A percentile compares a stretch with the other conserved stretches of the same genome.
Conservation (phyloP, 164 flowering plant genomes). For the Magnolia kwangsiensis region DNA sequence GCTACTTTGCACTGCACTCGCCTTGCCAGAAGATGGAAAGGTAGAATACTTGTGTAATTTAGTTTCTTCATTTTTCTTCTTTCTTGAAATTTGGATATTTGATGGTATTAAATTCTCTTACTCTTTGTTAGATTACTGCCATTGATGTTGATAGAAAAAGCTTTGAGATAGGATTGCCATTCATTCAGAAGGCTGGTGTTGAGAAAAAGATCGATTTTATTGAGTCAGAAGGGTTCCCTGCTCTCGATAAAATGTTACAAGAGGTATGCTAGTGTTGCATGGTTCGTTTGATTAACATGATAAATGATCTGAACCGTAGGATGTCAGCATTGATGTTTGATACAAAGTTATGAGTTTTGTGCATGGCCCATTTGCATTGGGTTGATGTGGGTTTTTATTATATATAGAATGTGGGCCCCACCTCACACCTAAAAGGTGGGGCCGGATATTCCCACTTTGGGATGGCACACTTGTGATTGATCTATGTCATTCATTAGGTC, state of each 20-base stretch:
- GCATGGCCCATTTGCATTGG: no score
- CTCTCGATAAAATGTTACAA: constrained; percentile 19
- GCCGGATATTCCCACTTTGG: no score
- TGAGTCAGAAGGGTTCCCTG: constrained; percentile 12
- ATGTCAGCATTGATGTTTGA: no score
- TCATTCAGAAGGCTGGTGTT: constrained; percentile 25
- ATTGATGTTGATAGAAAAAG: constrained; percentile 28
- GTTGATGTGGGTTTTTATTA: no score
- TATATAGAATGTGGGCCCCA: no score
- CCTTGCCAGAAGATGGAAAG: constrained; percentile 54
- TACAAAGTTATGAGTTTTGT: no score
- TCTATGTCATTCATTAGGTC: no score
- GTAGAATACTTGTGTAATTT: constrained; percentile 2
- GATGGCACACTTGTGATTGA: no score
- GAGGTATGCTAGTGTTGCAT: constrained; percentile 7
- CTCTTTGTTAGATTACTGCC: constrained; percentile 28
- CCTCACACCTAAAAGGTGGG: no score
- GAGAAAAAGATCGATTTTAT: constrained; percentile 32
- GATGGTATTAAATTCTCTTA: not conserved
- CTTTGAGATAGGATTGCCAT: constrained; percentile 25
- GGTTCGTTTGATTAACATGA: no score
- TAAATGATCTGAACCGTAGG: no score
- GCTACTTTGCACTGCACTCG: constrained; percentile 54
- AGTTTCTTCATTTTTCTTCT: not conserved
- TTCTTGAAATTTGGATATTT: not conserved